These are phyloP conservation scores for Pyrus bretschneideri DNA, from an alignment of 306 rosid genomes.

Conservation along the genomic window DNA sequence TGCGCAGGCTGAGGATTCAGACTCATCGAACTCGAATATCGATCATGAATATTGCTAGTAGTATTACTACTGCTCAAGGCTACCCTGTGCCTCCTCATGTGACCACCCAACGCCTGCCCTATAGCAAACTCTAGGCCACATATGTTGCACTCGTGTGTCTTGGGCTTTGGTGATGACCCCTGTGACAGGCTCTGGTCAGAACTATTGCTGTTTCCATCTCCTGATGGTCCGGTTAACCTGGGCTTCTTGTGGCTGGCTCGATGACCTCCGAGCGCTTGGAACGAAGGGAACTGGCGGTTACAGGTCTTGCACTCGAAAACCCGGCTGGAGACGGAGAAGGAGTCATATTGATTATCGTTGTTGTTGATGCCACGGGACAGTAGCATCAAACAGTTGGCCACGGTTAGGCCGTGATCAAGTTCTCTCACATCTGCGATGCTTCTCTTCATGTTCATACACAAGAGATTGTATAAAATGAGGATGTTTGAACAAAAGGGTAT, in stretches of 20 bases:
- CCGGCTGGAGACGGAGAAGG: constrained; percentile 26
- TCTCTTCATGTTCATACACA: constrained; percentile 51
- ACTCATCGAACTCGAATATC: background rate
- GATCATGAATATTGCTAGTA: background rate
- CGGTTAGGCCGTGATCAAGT: constrained; percentile 38
- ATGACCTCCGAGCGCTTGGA: constrained; percentile 96
- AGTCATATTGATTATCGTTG: background rate
- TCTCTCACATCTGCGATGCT: constrained; percentile 38
- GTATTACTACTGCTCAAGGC: constrained; percentile 8
- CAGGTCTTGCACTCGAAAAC: constrained; percentile 97
- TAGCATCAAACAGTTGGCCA: constrained; percentile 90
- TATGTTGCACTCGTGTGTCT: constrained; percentile 76
- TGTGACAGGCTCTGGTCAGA: constrained; percentile 20
- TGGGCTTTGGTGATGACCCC: constrained; percentile 59
- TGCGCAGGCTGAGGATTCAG: constrained; percentile 2
- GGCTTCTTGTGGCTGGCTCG: constrained; percentile 96
- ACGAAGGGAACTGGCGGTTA: constrained; percentile 71
- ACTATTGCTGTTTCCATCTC: constrained; percentile 12
- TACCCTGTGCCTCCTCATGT: constrained; percentile 87
- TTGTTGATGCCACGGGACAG: constrained; percentile 51
- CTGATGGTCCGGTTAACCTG: constrained; percentile 28
- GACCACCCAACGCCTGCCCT: constrained; percentile 96
- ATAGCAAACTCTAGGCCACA: constrained; percentile 89
- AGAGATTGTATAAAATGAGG: background rate
- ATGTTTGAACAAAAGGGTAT: background rate